Evolutionary conservation across 441 rosid genomes (phyloP).

Genomic region (Erodium texanum): DNA sequence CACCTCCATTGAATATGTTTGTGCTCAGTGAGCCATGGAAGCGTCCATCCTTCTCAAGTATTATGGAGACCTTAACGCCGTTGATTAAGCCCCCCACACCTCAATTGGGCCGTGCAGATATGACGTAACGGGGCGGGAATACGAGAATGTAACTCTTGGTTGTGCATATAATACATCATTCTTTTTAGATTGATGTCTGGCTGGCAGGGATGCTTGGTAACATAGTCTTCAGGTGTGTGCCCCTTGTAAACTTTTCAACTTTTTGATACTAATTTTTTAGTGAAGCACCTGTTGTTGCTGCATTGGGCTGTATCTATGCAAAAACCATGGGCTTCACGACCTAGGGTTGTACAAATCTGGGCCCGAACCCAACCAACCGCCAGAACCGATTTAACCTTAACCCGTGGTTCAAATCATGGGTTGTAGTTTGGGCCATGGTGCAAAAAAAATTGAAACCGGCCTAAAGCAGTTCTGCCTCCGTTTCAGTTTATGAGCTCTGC

Average conservation of each 20-base stretch:
- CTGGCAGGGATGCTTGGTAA: conserved; percentile 33
- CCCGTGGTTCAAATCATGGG: too few species aligned
- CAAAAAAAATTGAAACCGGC: too few species aligned
- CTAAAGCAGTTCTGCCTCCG: too few species aligned
- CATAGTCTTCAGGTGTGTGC: conserved; percentile 30
- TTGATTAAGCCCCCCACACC: conserved; percentile 61
- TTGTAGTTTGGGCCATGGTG: too few species aligned
- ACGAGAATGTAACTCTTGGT: conserved; percentile 20
- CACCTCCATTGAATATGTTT: conserved; percentile 12
- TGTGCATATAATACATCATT: conserved; percentile 59
- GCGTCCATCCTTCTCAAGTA: conserved; percentile 79
- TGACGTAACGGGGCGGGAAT: conserved; percentile 27
- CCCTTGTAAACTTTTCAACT: conserved; percentile 3
- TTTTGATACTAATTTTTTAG: neutral
- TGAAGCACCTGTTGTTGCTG: neutral
- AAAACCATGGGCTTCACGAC: too few species aligned
- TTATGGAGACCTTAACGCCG: conserved; percentile 74
- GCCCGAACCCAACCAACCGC: too few species aligned
- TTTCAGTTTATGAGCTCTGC: too few species aligned
- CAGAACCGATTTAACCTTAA: too few species aligned
- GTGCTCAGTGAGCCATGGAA: conserved; percentile 82
- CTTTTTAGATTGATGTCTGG: conserved; percentile 33
- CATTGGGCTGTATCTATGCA: too few species aligned
- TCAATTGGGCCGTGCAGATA: conserved; percentile 42
- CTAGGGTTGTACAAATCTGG: too few species aligned